These are phyloP conservation scores for Candida montana DNA, from an alignment of 805 yeast species.

Conservation along the genomic window DNA sequence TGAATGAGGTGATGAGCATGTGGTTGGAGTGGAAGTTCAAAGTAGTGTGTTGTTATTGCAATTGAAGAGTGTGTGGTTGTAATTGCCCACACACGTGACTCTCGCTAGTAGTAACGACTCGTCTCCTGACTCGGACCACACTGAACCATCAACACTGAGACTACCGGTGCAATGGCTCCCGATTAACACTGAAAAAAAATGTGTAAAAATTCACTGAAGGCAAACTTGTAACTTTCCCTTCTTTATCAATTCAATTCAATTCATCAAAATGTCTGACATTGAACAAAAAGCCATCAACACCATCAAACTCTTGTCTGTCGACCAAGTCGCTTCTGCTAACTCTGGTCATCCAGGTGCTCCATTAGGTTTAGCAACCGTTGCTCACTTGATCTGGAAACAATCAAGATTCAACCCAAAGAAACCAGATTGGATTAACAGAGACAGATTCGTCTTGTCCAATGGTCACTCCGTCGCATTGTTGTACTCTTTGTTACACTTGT, in stretches of 20 bases:
- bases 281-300: conserved; percentile 79
- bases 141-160: too few species aligned
- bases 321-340: conserved; percentile 81
- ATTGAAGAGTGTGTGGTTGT: too few species aligned
- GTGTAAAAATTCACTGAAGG: not conserved
- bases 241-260: not conserved
- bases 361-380: conserved; percentile 94
- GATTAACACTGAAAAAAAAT: not conserved
- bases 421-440: conserved; percentile 92
- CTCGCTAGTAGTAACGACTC: too few species aligned
- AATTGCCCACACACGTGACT: too few species aligned
- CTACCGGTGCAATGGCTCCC: conserved; percentile 11
- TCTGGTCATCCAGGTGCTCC: conserved; percentile 99
- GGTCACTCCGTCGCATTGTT: conserved; percentile 94
- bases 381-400: conserved; percentile 78
- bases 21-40: too few species aligned
- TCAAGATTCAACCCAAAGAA: conserved; percentile 86
- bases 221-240: conserved; percentile 1
- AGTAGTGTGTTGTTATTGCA: too few species aligned
- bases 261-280: conserved; percentile 27
- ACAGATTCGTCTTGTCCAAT: conserved; percentile 89
- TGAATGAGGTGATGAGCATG: too few species aligned
- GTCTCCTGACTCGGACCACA: too few species aligned
- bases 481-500: conserved; percentile 78
- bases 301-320: conserved; percentile 84